Evolutionary conservation across 129 eudicot genomes (phyloP), one percentile per base, ranked within the genome.

Genomic region (Escallonia rubra): DNA sequence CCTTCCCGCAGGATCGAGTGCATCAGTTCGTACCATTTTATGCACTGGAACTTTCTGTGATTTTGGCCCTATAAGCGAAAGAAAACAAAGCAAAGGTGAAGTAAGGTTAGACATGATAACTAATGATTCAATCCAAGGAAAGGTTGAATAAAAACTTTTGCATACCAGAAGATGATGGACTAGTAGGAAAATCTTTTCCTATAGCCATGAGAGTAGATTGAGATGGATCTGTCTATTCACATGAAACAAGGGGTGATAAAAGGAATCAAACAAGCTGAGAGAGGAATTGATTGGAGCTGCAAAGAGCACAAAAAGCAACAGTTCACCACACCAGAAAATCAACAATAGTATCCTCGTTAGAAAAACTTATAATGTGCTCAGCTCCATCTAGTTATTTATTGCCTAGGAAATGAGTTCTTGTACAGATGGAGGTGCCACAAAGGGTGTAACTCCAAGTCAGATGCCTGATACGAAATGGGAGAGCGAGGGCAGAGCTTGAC

Each of bases 1-100:
- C 79, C 99, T 86, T 76, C 99, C 99, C 64, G 96, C 83, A 80
- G 99, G 99, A 77, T 84, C 87, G 70, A 71, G 95, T 54, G 89
- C 79, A 79, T 90, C 90, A 50, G 93, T 94, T 67, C 99, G 79
- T 10, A 94, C 96, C 90, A 86, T 82, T 72, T 86, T 85, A 44
- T 85, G 70, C 68, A 82, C 79, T 47, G 89, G 87, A 60, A 81
- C 82, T 75, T 85, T 94, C 55, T 79, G 88, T 10, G 82, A 76
- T 76, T 87, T 80, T 71, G 69, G 52, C 4, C 74, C 86, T 80
- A 63, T 13, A 45, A 23, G 34, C 34, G 34, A 72, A 68, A 45
- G 14, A 63, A 55, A 69, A 59, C 3, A 67, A 72, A 46, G 48
- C 57, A 80, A 61, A 59, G 51, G 61, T 51, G 10, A 52, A 41